Base-by-base conservation (phyloP, 352 stramenopile genomes). In the Phytophthora niederhauseri region DNA sequence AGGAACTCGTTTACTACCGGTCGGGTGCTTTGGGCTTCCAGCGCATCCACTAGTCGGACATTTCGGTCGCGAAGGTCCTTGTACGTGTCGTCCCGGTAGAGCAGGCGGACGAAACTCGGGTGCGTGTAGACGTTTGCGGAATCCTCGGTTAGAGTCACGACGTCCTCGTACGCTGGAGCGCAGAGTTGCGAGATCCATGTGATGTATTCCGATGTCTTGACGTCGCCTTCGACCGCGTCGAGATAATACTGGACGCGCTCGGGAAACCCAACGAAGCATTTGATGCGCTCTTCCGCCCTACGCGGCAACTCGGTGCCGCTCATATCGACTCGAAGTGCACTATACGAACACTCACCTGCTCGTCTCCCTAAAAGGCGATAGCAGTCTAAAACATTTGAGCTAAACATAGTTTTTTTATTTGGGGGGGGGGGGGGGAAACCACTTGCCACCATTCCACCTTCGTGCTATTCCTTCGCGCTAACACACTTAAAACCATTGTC, bases 71-170 rank as follows among this genome's bases (percentile, higher is more conserved):
- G 59, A 62, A 76, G 55, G 26, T 67, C 49, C n/a, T 58, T 61
- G 17, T 61, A 70, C 20, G n/a, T 57, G 12, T 70, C 19, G n/a
- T 76, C 59, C n/a, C 30, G 54, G 12, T 64, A 63, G 15, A 73
- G 54, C 6, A 76, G 55, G n/a, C 60, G 70, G 24, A 73, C 48
- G 15, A 76, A 60, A 20, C 9, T 28, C 12, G 55, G 55, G n/a
- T 51, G 51, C 19, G 38, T 45, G 51, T 58, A 70, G 15, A 65
- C 53, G 43, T 30, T 56, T 14, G 17, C 31, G 6, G 20, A 14
- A 17, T 66, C 43, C 26, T 70, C 54, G 2, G 66, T 26, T 48
- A 61, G 20, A 24, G 22, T 14, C 38, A 28, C 63, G 4, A 74
- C n/a, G 14, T 74, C 67, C 8, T 66, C 50, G n/a, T 56, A 49